Conservation (phyloP, 495 filamentous ascomycete species). For the Recurvomyces mirabilis region DNA sequence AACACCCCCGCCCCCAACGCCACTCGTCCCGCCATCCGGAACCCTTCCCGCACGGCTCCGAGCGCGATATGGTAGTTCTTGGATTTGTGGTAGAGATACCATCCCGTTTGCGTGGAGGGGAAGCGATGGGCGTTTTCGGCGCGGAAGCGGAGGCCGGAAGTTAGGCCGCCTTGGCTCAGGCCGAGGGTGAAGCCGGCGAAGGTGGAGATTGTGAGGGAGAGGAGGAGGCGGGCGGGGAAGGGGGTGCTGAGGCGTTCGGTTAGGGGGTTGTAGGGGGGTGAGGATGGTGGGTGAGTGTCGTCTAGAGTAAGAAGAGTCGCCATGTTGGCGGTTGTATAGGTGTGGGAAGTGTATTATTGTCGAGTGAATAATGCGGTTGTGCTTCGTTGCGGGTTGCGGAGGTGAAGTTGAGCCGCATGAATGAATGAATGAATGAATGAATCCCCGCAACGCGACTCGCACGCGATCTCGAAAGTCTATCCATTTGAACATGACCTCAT, state of each 20-base stretch:
- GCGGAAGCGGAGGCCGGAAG: slow-evolving; percentile 68
- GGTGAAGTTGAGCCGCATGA: too few species aligned
- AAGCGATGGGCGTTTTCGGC: slow-evolving; percentile 92
- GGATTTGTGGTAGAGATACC: slow-evolving; percentile 95
- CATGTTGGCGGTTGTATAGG: too few species aligned
- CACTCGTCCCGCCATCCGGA: slow-evolving; percentile 62
- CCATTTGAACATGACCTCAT: too few species aligned
- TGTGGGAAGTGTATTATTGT: too few species aligned
- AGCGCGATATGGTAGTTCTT: slow-evolving; percentile 80
- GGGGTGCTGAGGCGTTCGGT: slow-evolving; percentile 50
- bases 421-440: too few species aligned
- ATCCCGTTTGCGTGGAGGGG: slow-evolving; percentile 66
- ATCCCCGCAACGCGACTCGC: too few species aligned
- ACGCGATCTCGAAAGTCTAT: too few species aligned
- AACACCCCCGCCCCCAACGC: slow-evolving; percentile 55
- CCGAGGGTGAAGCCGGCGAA: slow-evolving; percentile 53
- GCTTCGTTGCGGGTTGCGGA: too few species aligned
- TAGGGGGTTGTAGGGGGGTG: background rate
- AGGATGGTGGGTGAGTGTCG: too few species aligned
- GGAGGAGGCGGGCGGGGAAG: slow-evolving; percentile 51
- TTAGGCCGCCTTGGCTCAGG: slow-evolving; percentile 56
- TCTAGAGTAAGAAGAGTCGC: too few species aligned
- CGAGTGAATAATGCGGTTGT: too few species aligned
- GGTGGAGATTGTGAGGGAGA: slow-evolving; percentile 44
- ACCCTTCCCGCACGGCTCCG: slow-evolving; percentile 63